Conservation (phyloP, 169 alveolate species). For the Plasmodium gaboni region DNA sequence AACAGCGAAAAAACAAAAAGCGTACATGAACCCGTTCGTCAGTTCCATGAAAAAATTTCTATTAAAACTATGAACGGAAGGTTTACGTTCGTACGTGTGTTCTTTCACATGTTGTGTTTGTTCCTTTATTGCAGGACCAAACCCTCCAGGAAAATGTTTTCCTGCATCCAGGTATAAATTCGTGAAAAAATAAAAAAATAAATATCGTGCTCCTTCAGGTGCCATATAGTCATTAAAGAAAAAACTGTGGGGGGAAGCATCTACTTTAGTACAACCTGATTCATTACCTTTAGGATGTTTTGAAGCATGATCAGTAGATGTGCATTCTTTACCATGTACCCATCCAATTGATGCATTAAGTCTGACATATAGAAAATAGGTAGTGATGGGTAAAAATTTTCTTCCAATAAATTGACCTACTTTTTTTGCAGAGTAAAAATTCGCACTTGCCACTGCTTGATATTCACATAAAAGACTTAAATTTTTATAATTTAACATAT, state of each 20-base stretch:
- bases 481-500: slow-evolving; percentile 34
- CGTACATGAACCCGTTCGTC: too few species aligned
- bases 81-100: not conserved
- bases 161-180: too few species aligned
- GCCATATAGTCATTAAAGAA: too few species aligned
- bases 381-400: slow-evolving; percentile 1
- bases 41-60: not conserved
- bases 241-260: too few species aligned
- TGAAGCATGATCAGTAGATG: too few species aligned
- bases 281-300: too few species aligned
- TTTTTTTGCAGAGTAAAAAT: slow-evolving; percentile 14
- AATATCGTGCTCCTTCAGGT: too few species aligned
- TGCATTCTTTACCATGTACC: too few species aligned
- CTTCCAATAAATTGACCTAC: slow-evolving; percentile 8
- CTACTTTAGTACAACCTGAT: too few species aligned
- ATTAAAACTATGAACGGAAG: not conserved
- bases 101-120: not conserved
- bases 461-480: slow-evolving; percentile 35
- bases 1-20: too few species aligned
- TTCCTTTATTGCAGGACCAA: not conserved
- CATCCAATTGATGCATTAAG: not conserved
- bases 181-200: too few species aligned
- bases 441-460: slow-evolving; percentile 38
- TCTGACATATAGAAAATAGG: not conserved
- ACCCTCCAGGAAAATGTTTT: not conserved